Evolutionary conservation across 2,329 filamentous ascomycete genomes (phyloP).

Genomic region (Sphaceloma murrayae): DNA sequence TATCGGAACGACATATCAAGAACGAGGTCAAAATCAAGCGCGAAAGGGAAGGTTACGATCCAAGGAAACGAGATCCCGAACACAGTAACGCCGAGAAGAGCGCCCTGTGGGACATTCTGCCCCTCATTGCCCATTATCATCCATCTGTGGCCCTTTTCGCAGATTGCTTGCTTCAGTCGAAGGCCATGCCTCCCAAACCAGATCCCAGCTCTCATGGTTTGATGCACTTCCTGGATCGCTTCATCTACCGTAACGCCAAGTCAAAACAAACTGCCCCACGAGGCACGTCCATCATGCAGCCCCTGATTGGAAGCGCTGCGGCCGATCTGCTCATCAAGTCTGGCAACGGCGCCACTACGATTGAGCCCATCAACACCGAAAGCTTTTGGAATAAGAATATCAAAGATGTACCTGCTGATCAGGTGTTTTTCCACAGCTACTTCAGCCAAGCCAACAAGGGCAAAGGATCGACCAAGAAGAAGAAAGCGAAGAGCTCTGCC

Average conservation of each 20-base stretch:
- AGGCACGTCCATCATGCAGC: conserved; percentile 94
- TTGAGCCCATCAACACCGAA: conserved; percentile 69
- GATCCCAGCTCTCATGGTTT: conserved; percentile 84
- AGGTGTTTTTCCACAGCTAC: conserved; percentile 98
- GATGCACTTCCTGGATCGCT: conserved; percentile 93
- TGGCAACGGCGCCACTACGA: conserved; percentile 49
- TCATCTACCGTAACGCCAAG: conserved; percentile 95
- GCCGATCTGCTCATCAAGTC: conserved; percentile 53
- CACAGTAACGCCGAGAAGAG: conserved; percentile 87
- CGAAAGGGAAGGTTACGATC: conserved; percentile 53
- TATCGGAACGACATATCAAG: conserved; percentile 23
- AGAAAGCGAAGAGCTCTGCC: conserved; percentile 40
- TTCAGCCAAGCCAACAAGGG: conserved; percentile 59
- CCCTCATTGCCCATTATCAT: conserved; percentile 76
- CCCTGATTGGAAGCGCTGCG: conserved; percentile 57
- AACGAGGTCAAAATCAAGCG: conserved; percentile 18
- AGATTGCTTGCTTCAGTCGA: conserved; percentile 56
- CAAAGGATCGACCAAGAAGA: conserved; percentile 48
- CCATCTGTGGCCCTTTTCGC: conserved; percentile 86
- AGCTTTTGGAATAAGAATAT: conserved; percentile 84
- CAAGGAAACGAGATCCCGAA: conserved; percentile 82
- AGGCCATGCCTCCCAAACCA: conserved; percentile 72
- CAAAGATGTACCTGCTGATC: conserved; percentile 80
- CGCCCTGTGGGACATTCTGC: conserved; percentile 86
- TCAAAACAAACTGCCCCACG: conserved; percentile 51